Conservation (phyloP, 129 eudicot species). For the Centaurea solstitialis region DNA sequence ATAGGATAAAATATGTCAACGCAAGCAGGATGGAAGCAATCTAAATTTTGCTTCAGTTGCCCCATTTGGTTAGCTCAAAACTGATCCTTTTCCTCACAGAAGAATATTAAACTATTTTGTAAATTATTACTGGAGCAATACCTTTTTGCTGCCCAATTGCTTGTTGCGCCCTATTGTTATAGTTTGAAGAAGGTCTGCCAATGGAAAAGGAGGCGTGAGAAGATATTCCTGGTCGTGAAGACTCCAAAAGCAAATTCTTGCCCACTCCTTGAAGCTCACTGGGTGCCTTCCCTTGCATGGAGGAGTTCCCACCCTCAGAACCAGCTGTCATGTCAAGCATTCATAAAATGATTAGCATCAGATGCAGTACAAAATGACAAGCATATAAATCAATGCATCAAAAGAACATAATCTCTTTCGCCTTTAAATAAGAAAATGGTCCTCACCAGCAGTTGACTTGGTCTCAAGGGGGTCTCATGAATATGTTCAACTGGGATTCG, state of each 20-base stretch:
- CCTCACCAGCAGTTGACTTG: constrained; percentile 50
- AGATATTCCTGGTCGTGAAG: constrained; percentile 30
- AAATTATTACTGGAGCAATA: neutral
- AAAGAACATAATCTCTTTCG: neutral
- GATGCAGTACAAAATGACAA: neutral
- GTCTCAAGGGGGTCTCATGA: constrained; percentile 30
- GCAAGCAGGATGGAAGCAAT: too few relatives aligned
- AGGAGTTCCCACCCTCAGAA: constrained; percentile 39
- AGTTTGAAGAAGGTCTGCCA: constrained; percentile 30
- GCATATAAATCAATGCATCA: neutral
- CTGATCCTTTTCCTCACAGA: neutral
- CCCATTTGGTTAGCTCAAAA: neutral
- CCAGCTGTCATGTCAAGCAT: constrained; percentile 28
- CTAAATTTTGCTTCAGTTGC: neutral
- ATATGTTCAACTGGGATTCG: constrained; percentile 35
- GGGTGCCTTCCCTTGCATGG: constrained; percentile 38
- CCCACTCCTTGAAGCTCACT: constrained; percentile 45
- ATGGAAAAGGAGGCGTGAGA: constrained; percentile 25
- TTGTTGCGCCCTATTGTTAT: constrained; percentile 32
- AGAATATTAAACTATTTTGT: neutral
- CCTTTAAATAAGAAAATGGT: constrained; percentile 15
- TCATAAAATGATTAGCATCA: constrained; percentile 6
- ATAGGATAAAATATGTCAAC: too few relatives aligned
- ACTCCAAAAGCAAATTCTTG: constrained; percentile 49
- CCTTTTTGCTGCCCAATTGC: constrained; percentile 39